Evolutionary conservation across 768 basidiomycete species (phyloP).

Genomic region (Kwoniella botswanensis): DNA sequence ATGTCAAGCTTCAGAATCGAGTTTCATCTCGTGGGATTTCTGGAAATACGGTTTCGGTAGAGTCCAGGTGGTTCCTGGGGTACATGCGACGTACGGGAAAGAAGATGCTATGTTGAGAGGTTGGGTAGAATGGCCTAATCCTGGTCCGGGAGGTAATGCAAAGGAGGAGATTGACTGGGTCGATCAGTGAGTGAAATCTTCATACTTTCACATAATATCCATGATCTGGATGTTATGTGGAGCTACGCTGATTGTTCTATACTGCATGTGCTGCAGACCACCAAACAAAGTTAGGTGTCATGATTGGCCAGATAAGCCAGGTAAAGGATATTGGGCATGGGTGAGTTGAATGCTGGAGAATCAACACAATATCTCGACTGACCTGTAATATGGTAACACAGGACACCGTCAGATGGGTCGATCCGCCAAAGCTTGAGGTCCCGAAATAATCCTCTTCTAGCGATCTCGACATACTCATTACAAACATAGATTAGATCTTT

Average conservation of each 20-base stretch:
- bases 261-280: conserved; percentile 41
- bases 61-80: conserved; percentile 44
- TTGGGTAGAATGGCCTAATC: conserved; percentile 48
- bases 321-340: conserved; percentile 48
- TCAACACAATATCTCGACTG: too few species aligned
- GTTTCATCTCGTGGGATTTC: conserved; percentile 53
- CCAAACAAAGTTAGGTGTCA: conserved; percentile 49
- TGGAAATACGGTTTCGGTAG: conserved; percentile 53
- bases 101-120: conserved; percentile 49
- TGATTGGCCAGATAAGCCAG: conserved; percentile 54
- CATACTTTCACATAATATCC: background rate
- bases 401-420: conserved; percentile 45
- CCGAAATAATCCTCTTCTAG: conserved; percentile 5
- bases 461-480: too few species aligned
- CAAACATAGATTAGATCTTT: too few species aligned
- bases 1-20: conserved; percentile 50
- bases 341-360: background rate
- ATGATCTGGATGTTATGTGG: too few species aligned
- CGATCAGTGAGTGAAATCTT: conserved; percentile 40
- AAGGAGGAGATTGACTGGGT: conserved; percentile 41
- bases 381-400: background rate
- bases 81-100: conserved; percentile 52
- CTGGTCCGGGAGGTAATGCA: conserved; percentile 3
- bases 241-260: background rate
- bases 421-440: conserved; percentile 35